phyloP scores from a whole-genome alignment of 2,329 filamentous ascomycete species.

The Pseudogymnoascus sp. region DNA sequence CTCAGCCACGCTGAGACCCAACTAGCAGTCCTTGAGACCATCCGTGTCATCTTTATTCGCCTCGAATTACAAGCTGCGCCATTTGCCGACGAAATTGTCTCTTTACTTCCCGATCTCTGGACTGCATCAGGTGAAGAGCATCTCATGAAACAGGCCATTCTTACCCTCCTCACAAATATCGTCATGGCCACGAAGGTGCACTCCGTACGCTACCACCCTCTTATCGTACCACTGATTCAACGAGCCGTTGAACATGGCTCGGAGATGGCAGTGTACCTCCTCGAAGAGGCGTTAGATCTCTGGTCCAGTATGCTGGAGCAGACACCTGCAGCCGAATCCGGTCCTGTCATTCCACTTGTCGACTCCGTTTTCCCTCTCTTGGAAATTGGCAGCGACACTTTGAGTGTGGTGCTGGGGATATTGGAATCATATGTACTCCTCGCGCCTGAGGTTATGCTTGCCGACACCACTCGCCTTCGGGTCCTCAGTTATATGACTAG shows the following conservation, averaged over 20 bases:
- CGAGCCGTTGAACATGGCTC: slow-evolving; percentile 73
- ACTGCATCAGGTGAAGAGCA: slow-evolving; percentile 71
- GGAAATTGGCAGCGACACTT: slow-evolving; percentile 57
- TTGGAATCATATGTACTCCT: slow-evolving; percentile 65
- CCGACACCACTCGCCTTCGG: slow-evolving; percentile 46
- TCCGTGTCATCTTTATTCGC: slow-evolving; percentile 71
- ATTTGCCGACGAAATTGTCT: slow-evolving; percentile 74
- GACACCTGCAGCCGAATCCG: slow-evolving; percentile 53
- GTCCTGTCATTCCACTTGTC: slow-evolving; percentile 56
- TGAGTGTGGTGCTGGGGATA: slow-evolving; percentile 55
- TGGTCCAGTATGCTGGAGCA: slow-evolving; percentile 71
- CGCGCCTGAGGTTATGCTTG: slow-evolving; percentile 59
- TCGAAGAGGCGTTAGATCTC: slow-evolving; percentile 86
- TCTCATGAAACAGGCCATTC: slow-evolving; percentile 87
- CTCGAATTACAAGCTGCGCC: slow-evolving; percentile 65
- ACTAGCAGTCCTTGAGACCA: slow-evolving; percentile 80
- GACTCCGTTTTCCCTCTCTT: slow-evolving; percentile 59
- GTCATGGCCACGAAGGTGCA: slow-evolving; percentile 77
- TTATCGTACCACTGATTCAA: slow-evolving; percentile 75
- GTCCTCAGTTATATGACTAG: slow-evolving; percentile 43
- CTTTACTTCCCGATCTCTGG: slow-evolving; percentile 76
- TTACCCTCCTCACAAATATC: slow-evolving; percentile 76
- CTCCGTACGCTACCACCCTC: slow-evolving; percentile 68
- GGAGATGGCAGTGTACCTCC: slow-evolving; percentile 69
- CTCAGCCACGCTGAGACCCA: slow-evolving; percentile 82